Base-by-base conservation (phyloP, 306 rosid genomes). In the Cicer arietinum region DNA sequence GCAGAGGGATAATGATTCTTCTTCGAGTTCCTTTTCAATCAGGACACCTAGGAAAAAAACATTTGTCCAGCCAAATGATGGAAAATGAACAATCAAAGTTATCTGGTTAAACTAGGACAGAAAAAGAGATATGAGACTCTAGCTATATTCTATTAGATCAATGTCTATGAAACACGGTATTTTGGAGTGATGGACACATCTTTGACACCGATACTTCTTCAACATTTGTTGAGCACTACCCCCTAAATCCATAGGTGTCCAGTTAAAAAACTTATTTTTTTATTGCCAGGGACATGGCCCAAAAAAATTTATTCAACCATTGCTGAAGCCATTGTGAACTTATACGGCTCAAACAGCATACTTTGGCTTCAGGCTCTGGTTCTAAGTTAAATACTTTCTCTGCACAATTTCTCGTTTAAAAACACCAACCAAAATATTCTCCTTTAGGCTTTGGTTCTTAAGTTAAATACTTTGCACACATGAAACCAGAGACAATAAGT, bases 381-480 rank as follows among this genome's bases (percentile, higher is more conserved):
- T 60, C 9, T 12, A 53, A 53, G 60, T 17, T 53, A 53, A 17
- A 53, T 53, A 53, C 12, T 17, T 54, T 54, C 35, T 54, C 60
- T 54, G 20, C 35, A 9, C 30, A 18, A 17, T 54, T 18, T 54
- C 57, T 6, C 44, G 5, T 13, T 44, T 54, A 18, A 45, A 1
- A 54, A 25, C 2, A 47, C 61, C 65, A 64, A 46, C 14, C 58
- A 47, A 56, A 39, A 30, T 69, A 52, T 48, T 72, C 43, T 72
- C 44, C 74, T 40, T 8, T 16, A 48, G 60, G 67, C n/a, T 3
- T 25, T 39, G 10, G 66, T 41, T 60, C 51, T 25, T 25, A 73
- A 51, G 18, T 70, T 60, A 75, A 13, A 68, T 39, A 68, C 14
- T 54, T 61, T 37, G 76, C 76, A 47, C 10, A 52, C 78, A 44